These are phyloP conservation scores for Hyaloscypha bicolor DNA, from an alignment of 495 filamentous ascomycete genomes.

Conservation along the genomic window DNA sequence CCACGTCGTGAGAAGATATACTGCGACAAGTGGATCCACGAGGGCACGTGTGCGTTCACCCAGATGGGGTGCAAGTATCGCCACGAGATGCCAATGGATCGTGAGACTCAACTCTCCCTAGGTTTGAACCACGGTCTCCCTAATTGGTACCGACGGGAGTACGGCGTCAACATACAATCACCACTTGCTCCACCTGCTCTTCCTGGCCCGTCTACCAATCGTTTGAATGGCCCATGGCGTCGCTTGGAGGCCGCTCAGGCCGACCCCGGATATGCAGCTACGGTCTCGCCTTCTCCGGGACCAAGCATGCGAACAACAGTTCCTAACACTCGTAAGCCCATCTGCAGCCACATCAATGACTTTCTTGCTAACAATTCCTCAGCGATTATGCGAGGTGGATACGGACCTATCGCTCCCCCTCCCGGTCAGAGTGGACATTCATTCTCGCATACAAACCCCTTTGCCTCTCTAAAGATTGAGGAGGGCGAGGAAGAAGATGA, in stretches of 20 bases:
- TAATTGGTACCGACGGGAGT: conserved; percentile 48
- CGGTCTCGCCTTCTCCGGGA: neutral
- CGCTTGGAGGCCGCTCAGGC: neutral
- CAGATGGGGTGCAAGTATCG: conserved; percentile 85
- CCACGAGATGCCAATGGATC: conserved; percentile 79
- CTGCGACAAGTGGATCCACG: conserved; percentile 86
- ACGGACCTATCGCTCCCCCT: conserved; percentile 14
- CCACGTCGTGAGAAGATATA: conserved; percentile 62
- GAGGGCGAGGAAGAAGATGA: conserved; percentile 18
- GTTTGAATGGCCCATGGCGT: conserved; percentile 14
- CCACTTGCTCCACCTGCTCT: neutral
- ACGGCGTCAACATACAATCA: neutral
- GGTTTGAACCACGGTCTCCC: conserved; percentile 61
- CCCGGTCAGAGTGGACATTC: neutral
- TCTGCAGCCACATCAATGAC: neutral
- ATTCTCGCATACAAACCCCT: neutral
- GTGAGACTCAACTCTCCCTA: conserved; percentile 57
- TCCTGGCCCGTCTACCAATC: neutral
- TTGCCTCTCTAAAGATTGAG: neutral
- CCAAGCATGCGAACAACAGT: neutral
- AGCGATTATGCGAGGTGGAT: neutral
- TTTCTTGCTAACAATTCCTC: neutral
- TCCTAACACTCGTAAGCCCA: neutral
- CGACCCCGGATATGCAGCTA: neutral
- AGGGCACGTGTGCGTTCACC: conserved; percentile 79